Evolutionary conservation across 1,284 basidiomycete genomes (phyloP).

Genomic region (Trichosporon coremiiforme): DNA sequence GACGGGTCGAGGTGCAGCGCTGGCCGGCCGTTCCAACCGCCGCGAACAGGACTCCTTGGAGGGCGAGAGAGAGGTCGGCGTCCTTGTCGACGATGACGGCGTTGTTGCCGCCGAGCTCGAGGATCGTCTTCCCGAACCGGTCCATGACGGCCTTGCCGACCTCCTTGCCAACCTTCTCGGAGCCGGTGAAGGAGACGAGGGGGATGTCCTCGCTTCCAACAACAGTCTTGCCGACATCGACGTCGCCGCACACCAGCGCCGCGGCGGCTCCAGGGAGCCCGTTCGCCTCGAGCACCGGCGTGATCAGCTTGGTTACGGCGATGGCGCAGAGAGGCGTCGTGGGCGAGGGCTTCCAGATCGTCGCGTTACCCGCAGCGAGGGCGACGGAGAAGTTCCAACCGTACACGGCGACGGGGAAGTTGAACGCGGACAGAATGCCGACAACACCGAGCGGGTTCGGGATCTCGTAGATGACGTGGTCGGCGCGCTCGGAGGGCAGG

Average conservation of each 20-base stretch:
- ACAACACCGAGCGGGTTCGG: constrained; percentile 93
- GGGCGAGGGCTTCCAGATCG: constrained; percentile 92
- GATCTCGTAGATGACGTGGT: constrained; percentile 83
- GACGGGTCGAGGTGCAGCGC: constrained; percentile 88
- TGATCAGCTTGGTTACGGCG: constrained; percentile 81
- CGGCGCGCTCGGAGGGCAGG: constrained; percentile 81
- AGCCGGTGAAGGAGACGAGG: constrained; percentile 93
- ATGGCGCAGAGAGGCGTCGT: constrained; percentile 78
- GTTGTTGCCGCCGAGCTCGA: constrained; percentile 96
- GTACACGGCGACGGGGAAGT: constrained; percentile 79
- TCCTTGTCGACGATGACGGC: constrained; percentile 87
- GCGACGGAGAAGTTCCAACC: constrained; percentile 90
- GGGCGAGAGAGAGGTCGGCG: constrained; percentile 86
- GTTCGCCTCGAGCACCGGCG: constrained; percentile 76
- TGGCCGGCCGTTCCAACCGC: constrained; percentile 94
- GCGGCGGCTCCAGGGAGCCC: constrained; percentile 80
- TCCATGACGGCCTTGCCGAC: constrained; percentile 80
- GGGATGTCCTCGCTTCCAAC: constrained; percentile 73
- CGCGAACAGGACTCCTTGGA: constrained; percentile 82
- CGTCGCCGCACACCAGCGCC: constrained; percentile 77
- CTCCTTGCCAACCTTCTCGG: constrained; percentile 78
- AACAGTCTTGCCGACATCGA: constrained; percentile 75
- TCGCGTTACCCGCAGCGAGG: constrained; percentile 82
- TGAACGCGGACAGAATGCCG: constrained; percentile 87
- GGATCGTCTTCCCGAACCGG: constrained; percentile 61